A percentile compares a stretch with the other conserved stretches of the same genome.
Conservation (phyloP, 306 rosid species). For the Phaseolus lunatus region DNA sequence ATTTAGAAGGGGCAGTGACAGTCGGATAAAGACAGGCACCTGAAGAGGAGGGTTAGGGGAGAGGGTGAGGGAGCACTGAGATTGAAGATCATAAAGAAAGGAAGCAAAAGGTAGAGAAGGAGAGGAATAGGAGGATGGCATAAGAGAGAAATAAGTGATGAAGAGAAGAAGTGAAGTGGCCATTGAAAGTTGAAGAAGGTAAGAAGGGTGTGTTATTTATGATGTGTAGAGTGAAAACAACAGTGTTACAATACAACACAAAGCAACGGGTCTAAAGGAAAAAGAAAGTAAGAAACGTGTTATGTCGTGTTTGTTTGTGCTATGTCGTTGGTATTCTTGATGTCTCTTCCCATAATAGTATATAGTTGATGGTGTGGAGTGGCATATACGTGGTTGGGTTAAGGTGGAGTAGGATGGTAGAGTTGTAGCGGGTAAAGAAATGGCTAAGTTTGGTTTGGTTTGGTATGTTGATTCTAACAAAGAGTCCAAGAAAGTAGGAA, state of each 20-base stretch:
- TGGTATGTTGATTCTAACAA: background rate
- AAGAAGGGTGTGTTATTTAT: slow-evolving; percentile 3
- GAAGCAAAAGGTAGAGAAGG: slow-evolving; percentile 45
- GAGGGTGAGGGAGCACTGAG: slow-evolving; percentile 66
- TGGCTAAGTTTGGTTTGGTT: slow-evolving; percentile 13
- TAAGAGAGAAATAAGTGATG: slow-evolving; percentile 44
- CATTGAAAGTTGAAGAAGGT: slow-evolving; percentile 50
- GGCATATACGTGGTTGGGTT: background rate
- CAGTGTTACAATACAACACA: background rate
- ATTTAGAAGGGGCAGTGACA: slow-evolving; percentile 9
- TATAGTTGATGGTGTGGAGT: slow-evolving; percentile 21
- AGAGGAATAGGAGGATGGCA: slow-evolving; percentile 42
- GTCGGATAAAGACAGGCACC: slow-evolving; percentile 45
- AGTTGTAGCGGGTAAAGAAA: background rate
- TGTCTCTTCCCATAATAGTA: background rate
- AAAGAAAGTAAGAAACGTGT: slow-evolving; percentile 3
- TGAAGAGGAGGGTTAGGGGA: slow-evolving; percentile 64
- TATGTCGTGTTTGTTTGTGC: background rate
- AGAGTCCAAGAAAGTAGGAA: slow-evolving; percentile 1
- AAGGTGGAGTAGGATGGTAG: slow-evolving; percentile 3
- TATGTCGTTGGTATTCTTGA: background rate
- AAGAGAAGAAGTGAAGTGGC: slow-evolving; percentile 48
- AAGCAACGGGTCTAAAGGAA: too few species aligned
- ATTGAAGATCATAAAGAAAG: slow-evolving; percentile 59
- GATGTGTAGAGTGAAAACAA: slow-evolving; percentile 4